Evolutionary conservation across 371 early-diverging fungal species (phyloP), one percentile per base, ranked within the genome.

Genomic region (Apophysomyces sp.): DNA sequence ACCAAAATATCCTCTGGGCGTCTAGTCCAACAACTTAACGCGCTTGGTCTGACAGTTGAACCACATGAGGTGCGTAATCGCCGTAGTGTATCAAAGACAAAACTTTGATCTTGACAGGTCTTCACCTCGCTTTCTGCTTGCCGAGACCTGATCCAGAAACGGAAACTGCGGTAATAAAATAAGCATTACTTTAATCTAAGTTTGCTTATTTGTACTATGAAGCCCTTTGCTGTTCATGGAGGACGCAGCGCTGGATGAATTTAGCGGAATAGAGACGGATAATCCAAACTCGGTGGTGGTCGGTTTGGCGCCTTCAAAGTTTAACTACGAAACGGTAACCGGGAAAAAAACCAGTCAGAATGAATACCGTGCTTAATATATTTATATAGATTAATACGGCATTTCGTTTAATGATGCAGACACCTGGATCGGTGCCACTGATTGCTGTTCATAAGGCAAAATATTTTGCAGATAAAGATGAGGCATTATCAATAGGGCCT

Each of bases 51-150:
- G 58, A 71, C 82, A n/a, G 77, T 92, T 12, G 60, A 83, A 44
- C 77, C 74, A 9, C 63, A 81, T 15, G 92, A 92, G 66, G 84
- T 88, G 72, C 57, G n/a, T 7, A 4, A 3, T 16, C 21, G n/a
- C n/a, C 15, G 11, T 2, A 18, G 18, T 6, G 49, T 15, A 34
- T 57, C 12, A 3, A n/a, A n/a, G n/a, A n/a, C n/a, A 16, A 27
- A 58, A 15, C 4, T 27, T 12, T 39, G 3, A 24, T 26, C 29
- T 7, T 40, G 40, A 18, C 26, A 11, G 82, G 72, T 92, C 41
- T 92, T 93, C 66, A 92, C 93, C 0, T 92, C 93, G 2, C 77
- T 95, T 24, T 84, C 84, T 6, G 92, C 93, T 0, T 89, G 92
- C 54, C 82, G 87, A 29, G 77, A 83, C 52, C 62, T 86, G 49